Evolutionary conservation across 2,329 filamentous ascomycete species (phyloP), one percentile per base, ranked within the genome.

Genomic region (Fusarium austroafricanum): DNA sequence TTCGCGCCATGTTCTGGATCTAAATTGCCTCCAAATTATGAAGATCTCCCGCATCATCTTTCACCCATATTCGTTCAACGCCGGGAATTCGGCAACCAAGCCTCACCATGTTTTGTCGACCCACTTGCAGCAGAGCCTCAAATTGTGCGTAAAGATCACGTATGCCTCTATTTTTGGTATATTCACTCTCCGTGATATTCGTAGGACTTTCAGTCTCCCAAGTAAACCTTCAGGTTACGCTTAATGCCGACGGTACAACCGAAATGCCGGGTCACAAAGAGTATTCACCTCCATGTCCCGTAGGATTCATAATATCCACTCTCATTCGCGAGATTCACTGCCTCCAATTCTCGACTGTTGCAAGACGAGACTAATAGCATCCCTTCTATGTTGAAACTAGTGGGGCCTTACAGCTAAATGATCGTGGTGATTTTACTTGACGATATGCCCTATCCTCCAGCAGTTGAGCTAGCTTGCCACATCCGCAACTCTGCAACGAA

Each of bases 121-220:
- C 52, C 45, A 64, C 39, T 26, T n/a, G 8, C 31, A 31, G 60
- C 52, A 64, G 61, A 64, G 59, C 45, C 61, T 64, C 52, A 38
- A 28, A 29, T 21, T 52, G 23, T 23, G 37, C 52, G 61, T 47
- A 49, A 37, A 46, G 42, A 40, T 39, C 54, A 21, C 23, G 20
- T 15, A 23, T 28, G 12, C 2, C n/a, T 21, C 44, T 64, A 64
- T 64, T 64, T 57, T 64, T 38, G 61, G 58, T 35, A 44, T 52
- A 39, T 10, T 20, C 33, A 8, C 17, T 8, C 12, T 28, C 20
- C 31, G 31, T 7, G 7, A 35, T 35, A 17, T 35, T 12, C 14
- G 11, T 17, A 35, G 6, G 31, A 35, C 3, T 35, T 35, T 35
- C 14, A 17, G 17, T 5, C 31, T 35, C 6, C 31, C 15, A 7